Evolutionary conservation across 2,329 filamentous ascomycete genomes (phyloP), one percentile per base, ranked within the genome.

Genomic region (Blastomyces silverae): DNA sequence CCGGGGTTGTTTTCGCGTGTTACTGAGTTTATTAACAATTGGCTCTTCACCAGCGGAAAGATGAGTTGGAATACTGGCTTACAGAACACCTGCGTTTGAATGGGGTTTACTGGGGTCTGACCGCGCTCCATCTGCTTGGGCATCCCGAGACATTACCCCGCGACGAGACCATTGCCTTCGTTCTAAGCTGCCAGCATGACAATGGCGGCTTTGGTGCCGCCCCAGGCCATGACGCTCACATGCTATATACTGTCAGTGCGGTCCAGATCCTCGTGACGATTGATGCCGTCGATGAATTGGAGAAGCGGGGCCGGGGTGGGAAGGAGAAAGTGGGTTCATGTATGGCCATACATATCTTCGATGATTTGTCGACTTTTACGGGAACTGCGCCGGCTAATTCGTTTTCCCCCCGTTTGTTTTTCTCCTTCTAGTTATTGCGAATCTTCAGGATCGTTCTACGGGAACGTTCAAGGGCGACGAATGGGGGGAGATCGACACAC

Each of bases 51-150:
- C 79, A 89, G 86, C 88, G 89, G 74, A 92, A 90, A 80, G 92
- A 97, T 82, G 91, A 97, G 78, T 87, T 96, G 71, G 92, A 97
- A 77, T 99, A 97, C 81, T 97, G 93, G 89, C 83, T 97, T 74
- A 99, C 94, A 17, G 93, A 99, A 78, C 94, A 99, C 76, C 83
- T 99, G 70, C 91, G 94, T 67, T 84, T 99, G 65, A 97, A 94
- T 75, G 94, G 94, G 56, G 85, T 99, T 59, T 99, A 99, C 78
- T 99, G 94, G 94, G 94, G 94, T 17, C 79, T 99, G 65, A 94
- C 88, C 7, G 89, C 93, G 7, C 84, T 97, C 52, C 89, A 96
- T 80, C 83, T 97, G 37, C 86, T 99, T 66, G 85, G 87, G 60
- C 88, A 85, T 64, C 91, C 92, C 1, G 86, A 95, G 67, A 91